Conservation (phyloP, 495 filamentous ascomycete genomes). For the Hypoxylon fragiforme region DNA sequence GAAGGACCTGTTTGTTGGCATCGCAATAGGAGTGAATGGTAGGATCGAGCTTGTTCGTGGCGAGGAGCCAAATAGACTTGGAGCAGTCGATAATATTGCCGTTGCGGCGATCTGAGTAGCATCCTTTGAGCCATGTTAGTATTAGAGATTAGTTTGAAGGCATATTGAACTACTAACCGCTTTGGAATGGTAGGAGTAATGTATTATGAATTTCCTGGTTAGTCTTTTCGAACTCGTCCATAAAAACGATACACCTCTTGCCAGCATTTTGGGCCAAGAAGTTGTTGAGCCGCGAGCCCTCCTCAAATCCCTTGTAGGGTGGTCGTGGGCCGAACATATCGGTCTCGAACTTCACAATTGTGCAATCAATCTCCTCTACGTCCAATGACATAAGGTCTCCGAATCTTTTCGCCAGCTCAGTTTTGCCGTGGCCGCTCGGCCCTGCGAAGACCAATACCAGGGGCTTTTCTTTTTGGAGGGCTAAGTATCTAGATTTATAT, state of each 20-base stretch:
- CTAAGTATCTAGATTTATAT: slow-evolving; percentile 38
- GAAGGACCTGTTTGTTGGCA: slow-evolving; percentile 26
- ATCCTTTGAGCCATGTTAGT: background rate
- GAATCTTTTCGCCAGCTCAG: slow-evolving; percentile 51
- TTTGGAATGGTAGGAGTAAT: slow-evolving; percentile 51
- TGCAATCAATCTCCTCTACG: slow-evolving; percentile 50
- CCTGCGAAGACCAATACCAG: slow-evolving; percentile 53
- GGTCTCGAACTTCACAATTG: slow-evolving; percentile 40
- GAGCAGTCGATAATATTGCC: slow-evolving; percentile 49
- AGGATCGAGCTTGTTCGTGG: slow-evolving; percentile 52
- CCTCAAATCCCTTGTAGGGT: slow-evolving; percentile 42
- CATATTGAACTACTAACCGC: slow-evolving; percentile 30
- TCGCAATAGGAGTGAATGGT: slow-evolving; percentile 45
- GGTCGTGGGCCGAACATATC: slow-evolving; percentile 53
- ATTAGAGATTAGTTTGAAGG: background rate
- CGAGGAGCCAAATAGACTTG: slow-evolving; percentile 60
- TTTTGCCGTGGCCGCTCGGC: slow-evolving; percentile 59
- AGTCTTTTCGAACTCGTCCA: slow-evolving; percentile 65
- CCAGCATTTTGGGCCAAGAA: slow-evolving; percentile 48
- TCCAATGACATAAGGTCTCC: slow-evolving; percentile 49
- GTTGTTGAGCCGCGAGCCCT: slow-evolving; percentile 55
- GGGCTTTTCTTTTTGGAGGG: slow-evolving; percentile 36
- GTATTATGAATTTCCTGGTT: slow-evolving; percentile 46
- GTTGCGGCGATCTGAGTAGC: slow-evolving; percentile 51
- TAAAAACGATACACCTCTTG: slow-evolving; percentile 51